Percentiles rank a stretch among this genome's conserved stretches.
Evolutionary conservation across 768 basidiomycete genomes (phyloP).

Genomic region (Calvatia gigantea): DNA sequence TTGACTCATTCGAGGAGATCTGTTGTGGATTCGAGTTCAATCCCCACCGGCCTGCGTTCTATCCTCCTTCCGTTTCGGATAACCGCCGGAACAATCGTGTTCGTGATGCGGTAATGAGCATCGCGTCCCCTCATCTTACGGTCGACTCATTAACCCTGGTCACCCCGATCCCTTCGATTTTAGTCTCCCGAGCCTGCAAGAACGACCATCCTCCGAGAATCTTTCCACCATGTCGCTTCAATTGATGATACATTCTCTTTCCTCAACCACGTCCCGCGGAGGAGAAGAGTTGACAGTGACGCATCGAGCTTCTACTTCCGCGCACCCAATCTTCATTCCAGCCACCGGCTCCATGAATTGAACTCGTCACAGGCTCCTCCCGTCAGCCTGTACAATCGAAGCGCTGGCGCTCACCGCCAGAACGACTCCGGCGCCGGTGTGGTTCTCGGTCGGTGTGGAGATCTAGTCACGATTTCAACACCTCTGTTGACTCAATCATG

Average conservation of each 20-base stretch:
- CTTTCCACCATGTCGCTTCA: conserved; percentile 51
- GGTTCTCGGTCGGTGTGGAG: conserved; percentile 43
- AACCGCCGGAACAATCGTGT: conserved; percentile 37
- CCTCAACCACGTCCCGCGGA: conserved; percentile 31
- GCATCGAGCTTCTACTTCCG: conserved; percentile 77
- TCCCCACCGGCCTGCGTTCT: conserved; percentile 59
- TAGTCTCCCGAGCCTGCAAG: conserved; percentile 48
- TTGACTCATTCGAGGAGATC: conserved; percentile 78
- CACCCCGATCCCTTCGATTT: conserved; percentile 73
- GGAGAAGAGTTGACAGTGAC: conserved; percentile 63
- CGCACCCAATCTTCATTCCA: conserved; percentile 41
- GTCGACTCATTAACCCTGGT: conserved; percentile 65
- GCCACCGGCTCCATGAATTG: conserved; percentile 63
- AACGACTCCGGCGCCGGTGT: conserved; percentile 58
- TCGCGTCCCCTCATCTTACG: conserved; percentile 82
- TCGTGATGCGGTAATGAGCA: conserved; percentile 65
- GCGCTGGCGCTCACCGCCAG: conserved; percentile 45
- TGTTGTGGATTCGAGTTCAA: conserved; percentile 74
- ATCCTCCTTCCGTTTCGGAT: conserved; percentile 42
- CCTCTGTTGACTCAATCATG: conserved; percentile 60
- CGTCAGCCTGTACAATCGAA: conserved; percentile 69
- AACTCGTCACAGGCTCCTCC: conserved; percentile 59
- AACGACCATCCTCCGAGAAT: conserved; percentile 57
- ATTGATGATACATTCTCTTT: conserved; percentile 78
- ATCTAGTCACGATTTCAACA: conserved; percentile 49